Percentiles rank a stretch among this genome's conserved stretches.
These are phyloP conservation scores for Backusella mclennaniae DNA, from an alignment of 192 early-diverging fungal species.

Conservation along the genomic window DNA sequence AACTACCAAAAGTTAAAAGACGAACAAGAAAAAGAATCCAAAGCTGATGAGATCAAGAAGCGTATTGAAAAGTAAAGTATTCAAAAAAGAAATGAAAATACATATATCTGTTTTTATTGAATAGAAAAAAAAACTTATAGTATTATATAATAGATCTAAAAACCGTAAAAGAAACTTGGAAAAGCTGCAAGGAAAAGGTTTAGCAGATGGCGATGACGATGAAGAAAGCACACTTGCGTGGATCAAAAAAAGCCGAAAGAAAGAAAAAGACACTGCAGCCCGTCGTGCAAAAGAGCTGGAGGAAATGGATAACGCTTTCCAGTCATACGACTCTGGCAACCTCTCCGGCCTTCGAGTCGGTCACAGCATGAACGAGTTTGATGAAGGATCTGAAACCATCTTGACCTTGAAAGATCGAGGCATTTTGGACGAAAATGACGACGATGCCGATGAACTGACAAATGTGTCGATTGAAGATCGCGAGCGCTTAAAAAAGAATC, in stretches of 20 bases:
- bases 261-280: constrained; percentile 46
- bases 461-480: constrained; percentile 66
- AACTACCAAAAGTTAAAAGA: constrained; percentile 53
- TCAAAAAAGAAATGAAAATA: not conserved
- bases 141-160: constrained; percentile 38
- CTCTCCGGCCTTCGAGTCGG: constrained; percentile 74
- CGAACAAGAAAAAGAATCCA: constrained; percentile 50
- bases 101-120: not conserved
- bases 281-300: constrained; percentile 41
- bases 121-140: not conserved
- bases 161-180: constrained; percentile 47
- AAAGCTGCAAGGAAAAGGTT: constrained; percentile 58
- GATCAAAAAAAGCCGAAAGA: constrained; percentile 60
- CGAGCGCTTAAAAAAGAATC: constrained; percentile 66
- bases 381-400: constrained; percentile 69
- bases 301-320: constrained; percentile 40
- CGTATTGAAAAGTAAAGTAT: constrained; percentile 50
- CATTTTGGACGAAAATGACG: constrained; percentile 57
- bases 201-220: constrained; percentile 60
- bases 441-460: constrained; percentile 71
- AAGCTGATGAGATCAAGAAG: constrained; percentile 49
- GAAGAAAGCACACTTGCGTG: constrained; percentile 64
- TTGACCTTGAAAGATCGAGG: constrained; percentile 84
- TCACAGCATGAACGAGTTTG: constrained; percentile 69
- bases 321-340: constrained; percentile 43